phyloP scores from a whole-genome alignment of 192 early-diverging fungal species.

The Podila clonocystis region DNA sequence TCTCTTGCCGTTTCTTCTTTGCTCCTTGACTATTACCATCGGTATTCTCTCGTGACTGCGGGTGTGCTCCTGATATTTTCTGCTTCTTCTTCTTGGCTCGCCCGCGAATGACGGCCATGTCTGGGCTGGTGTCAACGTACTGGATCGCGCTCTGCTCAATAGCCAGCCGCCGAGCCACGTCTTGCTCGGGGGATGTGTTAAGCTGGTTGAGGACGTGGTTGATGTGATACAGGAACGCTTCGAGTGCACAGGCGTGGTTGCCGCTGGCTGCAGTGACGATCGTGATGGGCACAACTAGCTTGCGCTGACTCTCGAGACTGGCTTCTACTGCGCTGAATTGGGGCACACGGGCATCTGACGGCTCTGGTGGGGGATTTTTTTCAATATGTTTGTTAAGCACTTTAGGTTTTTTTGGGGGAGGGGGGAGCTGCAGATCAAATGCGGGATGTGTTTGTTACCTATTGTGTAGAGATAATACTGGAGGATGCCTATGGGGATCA shows the following conservation, averaged over 20 bases:
- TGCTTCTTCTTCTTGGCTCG: background rate
- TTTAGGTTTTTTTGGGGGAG: no score
- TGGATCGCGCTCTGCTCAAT: no score
- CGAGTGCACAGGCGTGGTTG: slow-evolving; percentile 59
- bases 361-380: background rate
- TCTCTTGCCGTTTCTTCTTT: background rate
- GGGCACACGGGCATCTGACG: background rate
- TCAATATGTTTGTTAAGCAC: background rate
- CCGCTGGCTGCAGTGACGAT: slow-evolving; percentile 61
- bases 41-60: background rate
- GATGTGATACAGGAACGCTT: slow-evolving; percentile 57
- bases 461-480: slow-evolving; percentile 20
- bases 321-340: slow-evolving; percentile 19
- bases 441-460: background rate
- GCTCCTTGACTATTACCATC: background rate
- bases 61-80: background rate
- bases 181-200: slow-evolving; percentile 11
- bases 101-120: slow-evolving; percentile 2
- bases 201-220: slow-evolving; percentile 19
- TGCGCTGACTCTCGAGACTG: slow-evolving; percentile 13
- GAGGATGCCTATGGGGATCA: slow-evolving; percentile 3
- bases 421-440: background rate
- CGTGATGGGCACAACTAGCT: slow-evolving; percentile 36
- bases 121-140: slow-evolving; percentile 8
- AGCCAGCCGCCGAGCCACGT: background rate